phyloP scores from a whole-genome alignment of 305 asterid species.

The Ilex paraguariensis region DNA sequence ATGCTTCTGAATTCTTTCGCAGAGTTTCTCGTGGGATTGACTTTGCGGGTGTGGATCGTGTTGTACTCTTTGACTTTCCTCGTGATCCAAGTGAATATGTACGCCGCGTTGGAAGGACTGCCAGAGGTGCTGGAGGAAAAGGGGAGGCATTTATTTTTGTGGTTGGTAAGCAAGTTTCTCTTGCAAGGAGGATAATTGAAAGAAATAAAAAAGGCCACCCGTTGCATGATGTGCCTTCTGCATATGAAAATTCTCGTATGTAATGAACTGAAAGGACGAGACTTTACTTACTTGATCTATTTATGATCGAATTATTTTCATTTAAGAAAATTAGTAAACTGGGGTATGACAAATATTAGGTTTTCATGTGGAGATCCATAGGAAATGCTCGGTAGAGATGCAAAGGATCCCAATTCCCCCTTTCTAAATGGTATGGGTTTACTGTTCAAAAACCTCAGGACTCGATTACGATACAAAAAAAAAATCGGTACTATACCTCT shows the following conservation, averaged over 20 bases:
- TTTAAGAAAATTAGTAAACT: no score
- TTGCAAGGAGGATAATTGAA: slow-evolving; percentile 84
- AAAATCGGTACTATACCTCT: no score
- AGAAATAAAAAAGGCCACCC: slow-evolving; percentile 93
- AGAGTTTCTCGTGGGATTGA: slow-evolving; percentile 99
- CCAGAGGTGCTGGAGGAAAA: slow-evolving; percentile 91
- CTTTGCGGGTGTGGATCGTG: slow-evolving; percentile 87
- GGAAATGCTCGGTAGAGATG: no score
- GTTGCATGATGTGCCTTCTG: slow-evolving; percentile 88
- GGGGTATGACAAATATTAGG: no score
- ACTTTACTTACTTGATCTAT: no score
- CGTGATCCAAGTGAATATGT: slow-evolving; percentile 99
- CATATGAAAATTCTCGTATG: slow-evolving; percentile 32
- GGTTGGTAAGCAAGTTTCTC: slow-evolving; percentile 96
- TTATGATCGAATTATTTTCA: no score
- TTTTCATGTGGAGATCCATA: no score
- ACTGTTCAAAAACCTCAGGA: no score
- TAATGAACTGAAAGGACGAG: no score
- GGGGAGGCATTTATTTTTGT: slow-evolving; percentile 94
- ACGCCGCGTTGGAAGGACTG: slow-evolving; percentile 99
- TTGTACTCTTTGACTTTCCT: slow-evolving; percentile 91
- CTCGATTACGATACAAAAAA: no score
- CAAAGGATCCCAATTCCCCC: no score
- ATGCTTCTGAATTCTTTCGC: slow-evolving; percentile 18
- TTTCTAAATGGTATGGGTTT: no score